A percentile compares a stretch with the other conserved stretches of the same genome.
Evolutionary conservation across 352 stramenopile genomes (phyloP).

Genomic region (Phytophthora niederhauseri): DNA sequence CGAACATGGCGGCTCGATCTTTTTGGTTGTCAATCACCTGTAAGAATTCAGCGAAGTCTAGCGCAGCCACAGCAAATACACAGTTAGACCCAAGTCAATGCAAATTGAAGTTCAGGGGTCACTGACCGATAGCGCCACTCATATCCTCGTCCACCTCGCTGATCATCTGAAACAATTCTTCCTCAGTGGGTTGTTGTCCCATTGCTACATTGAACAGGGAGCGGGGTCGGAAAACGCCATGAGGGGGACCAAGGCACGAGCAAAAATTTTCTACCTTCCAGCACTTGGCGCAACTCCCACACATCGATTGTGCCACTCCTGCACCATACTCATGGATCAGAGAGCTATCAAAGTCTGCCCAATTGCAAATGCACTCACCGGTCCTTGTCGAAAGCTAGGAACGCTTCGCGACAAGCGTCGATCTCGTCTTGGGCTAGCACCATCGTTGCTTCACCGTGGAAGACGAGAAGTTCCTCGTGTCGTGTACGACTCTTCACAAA

Average conservation of each 20-base stretch:
- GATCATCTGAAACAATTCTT: conserved; percentile 98
- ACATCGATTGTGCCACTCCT: conserved; percentile 96
- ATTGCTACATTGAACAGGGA: conserved; percentile 69
- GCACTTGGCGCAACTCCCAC: conserved; percentile 92
- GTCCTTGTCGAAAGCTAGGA: conserved; percentile 98
- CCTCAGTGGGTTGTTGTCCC: conserved; percentile 97
- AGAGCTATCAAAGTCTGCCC: too few relatives aligned
- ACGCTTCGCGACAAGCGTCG: conserved; percentile 95
- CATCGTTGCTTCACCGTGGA: conserved; percentile 39
- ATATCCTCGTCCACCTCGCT: conserved; percentile 92
- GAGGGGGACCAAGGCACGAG: background rate
- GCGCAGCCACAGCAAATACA: background rate
- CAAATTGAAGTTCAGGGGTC: background rate
- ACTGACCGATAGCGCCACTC: conserved; percentile 91
- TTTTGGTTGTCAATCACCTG: conserved; percentile 99
- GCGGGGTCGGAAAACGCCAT: background rate
- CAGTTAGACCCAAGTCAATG: background rate
- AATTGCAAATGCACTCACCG: conserved; percentile 34
- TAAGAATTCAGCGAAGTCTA: conserved; percentile 98
- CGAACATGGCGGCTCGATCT: conserved; percentile 94
- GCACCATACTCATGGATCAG: background rate
- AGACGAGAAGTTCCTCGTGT: background rate
- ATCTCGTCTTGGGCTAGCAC: conserved; percentile 96
- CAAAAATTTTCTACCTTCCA: conserved; percentile 83
- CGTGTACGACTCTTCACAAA: conserved; percentile 27